Evolutionary conservation across 768 basidiomycete genomes (phyloP), one percentile per base, ranked within the genome.

Genomic region (Suillus discolor): DNA sequence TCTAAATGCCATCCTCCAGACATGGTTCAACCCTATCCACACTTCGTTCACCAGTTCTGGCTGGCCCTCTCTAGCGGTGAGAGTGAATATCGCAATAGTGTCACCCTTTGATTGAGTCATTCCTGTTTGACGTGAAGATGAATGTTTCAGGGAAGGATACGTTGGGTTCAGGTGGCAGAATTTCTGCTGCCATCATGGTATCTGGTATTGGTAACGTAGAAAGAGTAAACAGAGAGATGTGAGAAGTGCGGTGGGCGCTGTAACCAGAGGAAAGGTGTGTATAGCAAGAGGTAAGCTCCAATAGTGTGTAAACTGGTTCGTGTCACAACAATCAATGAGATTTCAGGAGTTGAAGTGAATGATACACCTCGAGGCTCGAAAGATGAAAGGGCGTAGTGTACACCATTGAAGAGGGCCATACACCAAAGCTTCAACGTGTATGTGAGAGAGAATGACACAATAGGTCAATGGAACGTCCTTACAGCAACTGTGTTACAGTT

Each of bases 111-210:
- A 80, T 23, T 85, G 83, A 6, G 70, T 92, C 87, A 69, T 92
- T 89, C 36, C 92, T 83, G 75, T 93, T 94, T 4, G 92, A 89
- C 16, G 86, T 77, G 71, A 92, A 94, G 18, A 93, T 77, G 74
- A 89, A 89, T 2, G 85, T 81, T 0, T 76, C 79, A 0, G 87
- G 80, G 77, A 82, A 89, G 5, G 81, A 71, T 6, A 76, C 53
- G 67, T 87, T 87, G 18, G 87, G 79, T 7, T 77, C 71, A 0
- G 89, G 86, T 64, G 91, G 78, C 63, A 91, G 80, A 67, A 93
- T 83, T 70, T 92, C 92, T 0, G 90, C 88, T 5, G 88, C 89
- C 62, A 85, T 80, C 87, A 89, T 88, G 47, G 74, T 73, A 62
- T 79, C 79, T 1, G 83, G 82, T 15, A 72, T 71, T 1, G 85